Conservation (phyloP, 805 yeast species). For the Nakazawaea holstii region DNA sequence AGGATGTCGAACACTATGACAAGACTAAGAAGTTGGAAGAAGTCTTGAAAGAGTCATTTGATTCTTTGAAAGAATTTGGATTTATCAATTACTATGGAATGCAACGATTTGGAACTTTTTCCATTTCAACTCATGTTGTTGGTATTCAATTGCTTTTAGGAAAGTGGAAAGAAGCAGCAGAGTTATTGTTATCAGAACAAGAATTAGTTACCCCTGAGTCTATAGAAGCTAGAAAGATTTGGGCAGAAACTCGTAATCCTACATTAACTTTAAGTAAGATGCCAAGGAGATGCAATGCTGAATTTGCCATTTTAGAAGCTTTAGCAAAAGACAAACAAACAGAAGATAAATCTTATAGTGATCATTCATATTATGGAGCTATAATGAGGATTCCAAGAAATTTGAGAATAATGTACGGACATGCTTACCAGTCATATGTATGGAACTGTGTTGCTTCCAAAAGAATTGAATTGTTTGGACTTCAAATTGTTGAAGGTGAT, state of each 20-base stretch:
- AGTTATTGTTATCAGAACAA: slow-evolving; percentile 79
- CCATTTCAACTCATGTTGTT: slow-evolving; percentile 82
- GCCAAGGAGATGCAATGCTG: slow-evolving; percentile 91
- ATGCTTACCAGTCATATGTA: slow-evolving; percentile 92
- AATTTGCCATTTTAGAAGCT: slow-evolving; percentile 59
- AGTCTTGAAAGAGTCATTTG: slow-evolving; percentile 46
- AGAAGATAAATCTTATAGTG: slow-evolving; percentile 38
- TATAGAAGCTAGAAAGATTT: slow-evolving; percentile 71
- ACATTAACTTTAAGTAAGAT: slow-evolving; percentile 57
- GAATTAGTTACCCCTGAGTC: slow-evolving; percentile 80
- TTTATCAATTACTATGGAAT: slow-evolving; percentile 95
- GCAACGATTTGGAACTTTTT: slow-evolving; percentile 97
- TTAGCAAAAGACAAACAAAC: slow-evolving; percentile 47
- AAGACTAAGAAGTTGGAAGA: slow-evolving; percentile 33
- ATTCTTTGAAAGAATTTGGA: slow-evolving; percentile 59
- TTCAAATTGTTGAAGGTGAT: slow-evolving; percentile 73
- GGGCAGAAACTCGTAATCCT: slow-evolving; percentile 74
- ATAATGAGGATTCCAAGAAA: slow-evolving; percentile 89
- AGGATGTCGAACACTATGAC: slow-evolving; percentile 52
- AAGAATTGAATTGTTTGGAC: slow-evolving; percentile 68
- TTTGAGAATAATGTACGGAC: slow-evolving; percentile 90
- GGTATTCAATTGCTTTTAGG: slow-evolving; percentile 69
- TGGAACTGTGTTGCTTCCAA: slow-evolving; percentile 88
- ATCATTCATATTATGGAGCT: slow-evolving; percentile 66
- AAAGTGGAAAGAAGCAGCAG: slow-evolving; percentile 78